These are phyloP conservation scores for Tolypocladium tropicale DNA, from an alignment of 2,329 filamentous ascomycete genomes.

Conservation along the genomic window DNA sequence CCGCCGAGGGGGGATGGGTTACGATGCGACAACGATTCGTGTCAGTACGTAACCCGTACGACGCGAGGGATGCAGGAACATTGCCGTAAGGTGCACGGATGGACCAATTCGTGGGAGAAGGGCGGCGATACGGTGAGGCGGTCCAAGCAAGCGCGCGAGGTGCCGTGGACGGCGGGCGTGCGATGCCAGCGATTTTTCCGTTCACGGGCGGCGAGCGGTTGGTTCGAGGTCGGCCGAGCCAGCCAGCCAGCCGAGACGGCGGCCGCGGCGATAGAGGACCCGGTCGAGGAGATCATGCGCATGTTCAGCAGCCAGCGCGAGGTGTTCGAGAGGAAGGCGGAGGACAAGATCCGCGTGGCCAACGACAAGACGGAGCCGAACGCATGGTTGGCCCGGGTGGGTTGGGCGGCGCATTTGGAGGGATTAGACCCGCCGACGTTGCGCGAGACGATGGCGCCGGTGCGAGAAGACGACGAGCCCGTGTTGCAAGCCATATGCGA, in stretches of 20 bases:
- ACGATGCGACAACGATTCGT: no score
- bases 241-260: not conserved
- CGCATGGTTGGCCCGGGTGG: not conserved
- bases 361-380: constrained; percentile 2
- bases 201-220: not conserved
- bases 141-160: not conserved
- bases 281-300: not conserved
- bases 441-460: not conserved
- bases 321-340: not conserved
- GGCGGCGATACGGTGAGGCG: not conserved
- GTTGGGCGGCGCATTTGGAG: constrained; percentile 3
- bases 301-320: not conserved
- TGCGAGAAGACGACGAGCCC: constrained; percentile 1
- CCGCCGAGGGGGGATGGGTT: no score
- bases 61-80: not conserved
- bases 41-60: not conserved
- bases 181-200: constrained; percentile 1
- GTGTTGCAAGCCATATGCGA: constrained; percentile 1
- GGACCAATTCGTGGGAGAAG: not conserved
- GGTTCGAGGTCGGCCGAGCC: not conserved
- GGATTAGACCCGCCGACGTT: not conserved
- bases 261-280: not conserved
- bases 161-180: constrained; percentile 1
- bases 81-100: not conserved
- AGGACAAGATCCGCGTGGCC: not conserved